These are phyloP conservation scores for Talaromyces adpressus DNA, from an alignment of 495 filamentous ascomycete genomes.

Conservation along the genomic window DNA sequence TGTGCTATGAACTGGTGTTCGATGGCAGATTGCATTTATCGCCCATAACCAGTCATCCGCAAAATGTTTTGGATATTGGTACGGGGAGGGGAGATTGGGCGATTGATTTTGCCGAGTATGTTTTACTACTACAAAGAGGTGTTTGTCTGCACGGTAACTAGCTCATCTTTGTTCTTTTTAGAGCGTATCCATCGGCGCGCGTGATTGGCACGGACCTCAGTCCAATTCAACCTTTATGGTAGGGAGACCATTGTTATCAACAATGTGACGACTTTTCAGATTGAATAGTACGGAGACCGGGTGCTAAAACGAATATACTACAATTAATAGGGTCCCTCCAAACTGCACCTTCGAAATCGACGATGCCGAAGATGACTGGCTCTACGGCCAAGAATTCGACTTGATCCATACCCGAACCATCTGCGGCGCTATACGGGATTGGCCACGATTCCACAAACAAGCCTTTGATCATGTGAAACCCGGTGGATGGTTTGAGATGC, in stretches of 20 bases:
- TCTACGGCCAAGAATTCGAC: slow-evolving; percentile 41
- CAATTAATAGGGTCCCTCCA: slow-evolving; percentile 38
- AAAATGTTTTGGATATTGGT: slow-evolving; percentile 33
- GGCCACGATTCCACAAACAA: slow-evolving; percentile 32
- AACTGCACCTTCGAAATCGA: slow-evolving; percentile 49
- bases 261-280: not conserved
- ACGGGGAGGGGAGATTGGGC: slow-evolving; percentile 42
- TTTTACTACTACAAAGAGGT: slow-evolving; percentile 17
- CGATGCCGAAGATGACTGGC: slow-evolving; percentile 49
- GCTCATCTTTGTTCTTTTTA: slow-evolving; percentile 20
- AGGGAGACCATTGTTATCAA: slow-evolving; percentile 11
- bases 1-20: slow-evolving; percentile 6
- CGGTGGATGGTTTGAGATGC: slow-evolving; percentile 44
- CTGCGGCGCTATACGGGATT: slow-evolving; percentile 42
- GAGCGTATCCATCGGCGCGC: slow-evolving; percentile 33
- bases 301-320: slow-evolving; percentile 15
- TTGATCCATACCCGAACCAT: slow-evolving; percentile 48
- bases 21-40: slow-evolving; percentile 12
- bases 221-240: slow-evolving; percentile 46
- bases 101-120: slow-evolving; percentile 38
- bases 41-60: slow-evolving; percentile 11
- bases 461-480: slow-evolving; percentile 36
- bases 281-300: not conserved
- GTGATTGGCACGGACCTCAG: slow-evolving; percentile 52
- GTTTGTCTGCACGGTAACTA: not conserved